Conservation (phyloP, 495 filamentous ascomycete species). For the Hypoxylon fuscum region DNA sequence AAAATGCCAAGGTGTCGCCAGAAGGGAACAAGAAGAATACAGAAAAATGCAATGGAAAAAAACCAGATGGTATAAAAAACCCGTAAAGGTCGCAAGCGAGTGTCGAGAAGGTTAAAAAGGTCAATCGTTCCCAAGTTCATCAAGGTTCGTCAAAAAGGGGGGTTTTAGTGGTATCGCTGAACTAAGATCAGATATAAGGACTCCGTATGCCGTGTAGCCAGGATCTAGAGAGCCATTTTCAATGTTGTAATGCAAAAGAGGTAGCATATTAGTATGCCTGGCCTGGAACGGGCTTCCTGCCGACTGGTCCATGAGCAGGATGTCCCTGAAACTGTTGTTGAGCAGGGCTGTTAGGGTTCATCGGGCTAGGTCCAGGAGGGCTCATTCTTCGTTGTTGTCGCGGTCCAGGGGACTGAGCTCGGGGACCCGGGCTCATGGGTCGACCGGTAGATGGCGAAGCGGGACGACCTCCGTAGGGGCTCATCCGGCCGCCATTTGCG, state of each 20-base stretch:
- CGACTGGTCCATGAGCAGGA: conserved; percentile 48
- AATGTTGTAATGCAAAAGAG: conserved; percentile 5
- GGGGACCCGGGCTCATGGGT: conserved; percentile 51
- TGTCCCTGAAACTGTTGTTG: conserved; percentile 42
- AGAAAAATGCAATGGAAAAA: conserved; percentile 31
- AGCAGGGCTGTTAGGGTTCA: conserved; percentile 58
- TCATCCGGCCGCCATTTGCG: conserved; percentile 53
- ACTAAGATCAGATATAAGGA: conserved; percentile 4
- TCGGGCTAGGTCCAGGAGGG: conserved; percentile 69
- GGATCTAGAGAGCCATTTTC: background rate
- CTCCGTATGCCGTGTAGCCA: background rate
- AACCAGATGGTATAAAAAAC: conserved; percentile 22
- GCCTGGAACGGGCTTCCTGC: conserved; percentile 58
- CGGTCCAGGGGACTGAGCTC: conserved; percentile 54
- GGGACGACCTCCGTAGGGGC: conserved; percentile 43
- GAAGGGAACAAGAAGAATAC: conserved; percentile 31
- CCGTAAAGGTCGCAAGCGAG: conserved; percentile 46
- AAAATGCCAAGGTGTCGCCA: background rate
- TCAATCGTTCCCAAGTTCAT: conserved; percentile 39
- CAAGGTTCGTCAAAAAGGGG: conserved; percentile 37
- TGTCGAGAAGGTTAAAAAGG: conserved; percentile 45
- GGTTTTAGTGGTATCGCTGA: conserved; percentile 19
- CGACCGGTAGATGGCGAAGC: conserved; percentile 46
- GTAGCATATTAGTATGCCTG: conserved; percentile 54
- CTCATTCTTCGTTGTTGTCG: conserved; percentile 56